A percentile compares a stretch with the other conserved stretches of the same genome.
Conservation (phyloP, 345 rosid genomes). For the Lumnitzera littorea region DNA sequence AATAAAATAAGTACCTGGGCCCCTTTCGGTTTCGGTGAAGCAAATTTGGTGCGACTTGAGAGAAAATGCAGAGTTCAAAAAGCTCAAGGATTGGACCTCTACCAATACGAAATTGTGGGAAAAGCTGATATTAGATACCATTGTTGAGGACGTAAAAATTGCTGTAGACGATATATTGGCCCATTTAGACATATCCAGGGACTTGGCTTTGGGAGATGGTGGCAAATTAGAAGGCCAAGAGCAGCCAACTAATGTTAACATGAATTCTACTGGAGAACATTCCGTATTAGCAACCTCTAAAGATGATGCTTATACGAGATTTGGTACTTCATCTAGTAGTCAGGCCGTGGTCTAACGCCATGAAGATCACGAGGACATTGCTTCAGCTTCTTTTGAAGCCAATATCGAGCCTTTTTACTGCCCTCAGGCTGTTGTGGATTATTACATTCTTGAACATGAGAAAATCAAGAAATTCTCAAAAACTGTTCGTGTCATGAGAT, state of each 20-base stretch:
- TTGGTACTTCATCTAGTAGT: slow-evolving; percentile 2
- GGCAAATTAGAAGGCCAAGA: not conserved
- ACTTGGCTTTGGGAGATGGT: not conserved
- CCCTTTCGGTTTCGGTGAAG: slow-evolving; percentile 42
- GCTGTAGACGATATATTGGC: not conserved
- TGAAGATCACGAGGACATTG: slow-evolving; percentile 4
- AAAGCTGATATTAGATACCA: slow-evolving; percentile 38
- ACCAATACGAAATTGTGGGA: slow-evolving; percentile 25
- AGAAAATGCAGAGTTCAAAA: slow-evolving; percentile 28
- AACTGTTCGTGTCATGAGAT: slow-evolving; percentile 7
- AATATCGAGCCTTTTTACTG: slow-evolving; percentile 27
- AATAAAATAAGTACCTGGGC: no score
- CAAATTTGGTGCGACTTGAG: slow-evolving; percentile 77
- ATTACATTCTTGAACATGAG: slow-evolving; percentile 14
- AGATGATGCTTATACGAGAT: slow-evolving; percentile 9
- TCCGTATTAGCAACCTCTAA: slow-evolving; percentile 2
- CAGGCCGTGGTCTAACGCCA: slow-evolving; percentile 3
- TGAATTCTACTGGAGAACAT: slow-evolving; percentile 16
- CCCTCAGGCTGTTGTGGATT: slow-evolving; percentile 39
- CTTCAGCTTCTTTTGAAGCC: slow-evolving; percentile 6
- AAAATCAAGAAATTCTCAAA: slow-evolving; percentile 1
- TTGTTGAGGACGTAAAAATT: slow-evolving; percentile 29
- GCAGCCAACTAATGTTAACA: slow-evolving; percentile 10
- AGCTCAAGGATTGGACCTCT: slow-evolving; percentile 50
- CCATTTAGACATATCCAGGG: not conserved